phyloP scores from a whole-genome alignment of 805 yeast species.

The Starmerella stigmatis region DNA sequence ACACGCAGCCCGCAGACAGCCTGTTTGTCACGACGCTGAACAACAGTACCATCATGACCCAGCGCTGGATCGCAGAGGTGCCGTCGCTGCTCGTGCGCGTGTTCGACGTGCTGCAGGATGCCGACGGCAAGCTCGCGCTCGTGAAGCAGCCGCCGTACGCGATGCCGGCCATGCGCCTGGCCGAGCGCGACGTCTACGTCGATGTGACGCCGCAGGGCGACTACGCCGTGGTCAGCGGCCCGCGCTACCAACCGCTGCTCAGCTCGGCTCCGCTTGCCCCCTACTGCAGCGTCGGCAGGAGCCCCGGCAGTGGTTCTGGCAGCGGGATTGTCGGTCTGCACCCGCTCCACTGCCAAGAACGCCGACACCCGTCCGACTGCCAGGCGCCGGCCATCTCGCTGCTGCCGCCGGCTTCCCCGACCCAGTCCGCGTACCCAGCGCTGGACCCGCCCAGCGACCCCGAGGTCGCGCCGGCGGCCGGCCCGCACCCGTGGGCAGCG shows the following conservation, averaged over 20 bases:
- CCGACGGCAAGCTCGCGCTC: conserved; percentile 26
- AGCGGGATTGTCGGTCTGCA: conserved; percentile 25
- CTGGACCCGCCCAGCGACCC: conserved; percentile 13
- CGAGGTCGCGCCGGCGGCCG: neutral
- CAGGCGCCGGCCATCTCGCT: conserved; percentile 13
- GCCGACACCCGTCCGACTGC: conserved; percentile 6
- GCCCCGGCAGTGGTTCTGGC: conserved; percentile 11
- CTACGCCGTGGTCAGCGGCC: conserved; percentile 31
- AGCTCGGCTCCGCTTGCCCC: conserved; percentile 43
- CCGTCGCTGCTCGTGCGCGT: conserved; percentile 66
- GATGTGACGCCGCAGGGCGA: conserved; percentile 48
- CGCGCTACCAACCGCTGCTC: conserved; percentile 69
- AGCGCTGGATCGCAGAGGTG: conserved; percentile 64
- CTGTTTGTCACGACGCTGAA: conserved; percentile 75
- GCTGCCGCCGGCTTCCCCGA: conserved; percentile 9
- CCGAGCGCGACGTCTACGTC: conserved; percentile 45
- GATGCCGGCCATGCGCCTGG: conserved; percentile 6
- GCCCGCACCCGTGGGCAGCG: neutral
- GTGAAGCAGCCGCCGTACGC: conserved; percentile 32
- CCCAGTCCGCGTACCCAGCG: conserved; percentile 6
- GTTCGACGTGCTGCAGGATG: conserved; percentile 48
- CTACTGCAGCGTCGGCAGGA: no score
- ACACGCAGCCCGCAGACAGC: conserved; percentile 48
- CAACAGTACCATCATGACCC: conserved; percentile 67
- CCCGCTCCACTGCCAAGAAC: conserved; percentile 24